phyloP scores from a whole-genome alignment of 1,284 basidiomycete genomes.

The Caloboletus firmus region DNA sequence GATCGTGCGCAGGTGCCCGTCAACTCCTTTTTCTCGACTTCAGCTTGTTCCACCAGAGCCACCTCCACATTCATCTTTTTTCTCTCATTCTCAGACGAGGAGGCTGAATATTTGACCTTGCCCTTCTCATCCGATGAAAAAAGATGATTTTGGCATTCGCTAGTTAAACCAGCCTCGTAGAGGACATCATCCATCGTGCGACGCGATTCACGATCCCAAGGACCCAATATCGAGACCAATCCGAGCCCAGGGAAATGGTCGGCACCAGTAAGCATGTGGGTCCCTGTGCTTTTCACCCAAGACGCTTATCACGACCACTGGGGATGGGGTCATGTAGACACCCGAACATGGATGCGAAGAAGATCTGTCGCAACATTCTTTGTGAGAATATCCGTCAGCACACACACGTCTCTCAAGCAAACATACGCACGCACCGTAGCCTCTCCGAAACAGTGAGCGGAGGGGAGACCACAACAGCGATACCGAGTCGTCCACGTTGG shows the following conservation, averaged over 20 bases:
- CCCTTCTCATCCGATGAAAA: not conserved
- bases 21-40: not conserved
- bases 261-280: not conserved
- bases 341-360: not conserved
- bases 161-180: not conserved
- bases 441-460: not conserved
- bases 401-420: not conserved
- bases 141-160: not conserved
- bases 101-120: not conserved
- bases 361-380: not conserved
- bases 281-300: not conserved
- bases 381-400: conserved; percentile 4
- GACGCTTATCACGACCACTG: conserved; percentile 15
- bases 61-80: conserved; percentile 8
- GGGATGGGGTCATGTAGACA: conserved; percentile 4
- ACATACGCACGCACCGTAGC: conserved; percentile 8
- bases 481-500: not conserved
- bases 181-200: conserved; percentile 1
- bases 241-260: not conserved
- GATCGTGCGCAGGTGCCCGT: conserved; percentile 10
- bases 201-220: not conserved
- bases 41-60: conserved; percentile 4
- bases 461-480: too few species aligned
- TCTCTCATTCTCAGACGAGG: not conserved
- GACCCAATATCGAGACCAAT: not conserved